A percentile compares a stretch with the other conserved stretches of the same genome.
phyloP scores from a whole-genome alignment of 495 filamentous ascomycete genomes.

The Neurospora intermedia region DNA sequence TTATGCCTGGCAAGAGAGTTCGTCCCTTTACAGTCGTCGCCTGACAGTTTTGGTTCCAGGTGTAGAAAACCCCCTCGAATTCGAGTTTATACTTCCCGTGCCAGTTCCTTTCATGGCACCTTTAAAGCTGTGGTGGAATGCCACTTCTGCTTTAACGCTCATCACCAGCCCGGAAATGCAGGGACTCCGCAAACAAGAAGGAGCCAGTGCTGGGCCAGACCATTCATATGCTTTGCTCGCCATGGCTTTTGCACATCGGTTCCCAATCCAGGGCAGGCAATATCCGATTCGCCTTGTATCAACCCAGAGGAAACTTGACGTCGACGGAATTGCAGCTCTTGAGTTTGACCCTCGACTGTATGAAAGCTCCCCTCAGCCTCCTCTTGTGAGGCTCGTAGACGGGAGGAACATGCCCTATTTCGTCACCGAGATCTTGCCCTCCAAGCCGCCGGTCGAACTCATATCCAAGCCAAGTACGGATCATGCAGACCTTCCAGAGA shows the following conservation, averaged over 20 bases:
- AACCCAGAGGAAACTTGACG: slow-evolving; percentile 6
- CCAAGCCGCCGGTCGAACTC: slow-evolving; percentile 24
- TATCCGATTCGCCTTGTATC: slow-evolving; percentile 28
- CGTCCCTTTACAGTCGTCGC: slow-evolving; percentile 19
- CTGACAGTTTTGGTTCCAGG: slow-evolving; percentile 23
- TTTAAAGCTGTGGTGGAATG: slow-evolving; percentile 43
- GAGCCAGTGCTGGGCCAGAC: slow-evolving; percentile 17
- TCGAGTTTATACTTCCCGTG: slow-evolving; percentile 38
- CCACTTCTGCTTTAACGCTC: slow-evolving; percentile 28
- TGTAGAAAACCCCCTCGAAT: slow-evolving; percentile 20
- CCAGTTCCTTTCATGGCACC: slow-evolving; percentile 28
- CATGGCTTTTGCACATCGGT: slow-evolving; percentile 37
- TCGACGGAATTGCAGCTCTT: slow-evolving; percentile 4
- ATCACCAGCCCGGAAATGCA: slow-evolving; percentile 21
- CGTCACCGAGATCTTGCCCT: slow-evolving; percentile 22
- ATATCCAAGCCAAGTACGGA: slow-evolving; percentile 10
- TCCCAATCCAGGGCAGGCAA: slow-evolving; percentile 21
- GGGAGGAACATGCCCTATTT: slow-evolving; percentile 18
- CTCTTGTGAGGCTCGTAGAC: slow-evolving; percentile 22
- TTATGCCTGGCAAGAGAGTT: slow-evolving; percentile 33
- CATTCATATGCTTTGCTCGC: slow-evolving; percentile 39
- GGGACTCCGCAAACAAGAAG: slow-evolving; percentile 2
- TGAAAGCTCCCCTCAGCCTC: slow-evolving; percentile 2
- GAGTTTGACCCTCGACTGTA: slow-evolving; percentile 8
- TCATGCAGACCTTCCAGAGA: slow-evolving; percentile 20